Base-by-base conservation (phyloP, 73 alveolate genomes). In the Uronychia binucleata region DNA sequence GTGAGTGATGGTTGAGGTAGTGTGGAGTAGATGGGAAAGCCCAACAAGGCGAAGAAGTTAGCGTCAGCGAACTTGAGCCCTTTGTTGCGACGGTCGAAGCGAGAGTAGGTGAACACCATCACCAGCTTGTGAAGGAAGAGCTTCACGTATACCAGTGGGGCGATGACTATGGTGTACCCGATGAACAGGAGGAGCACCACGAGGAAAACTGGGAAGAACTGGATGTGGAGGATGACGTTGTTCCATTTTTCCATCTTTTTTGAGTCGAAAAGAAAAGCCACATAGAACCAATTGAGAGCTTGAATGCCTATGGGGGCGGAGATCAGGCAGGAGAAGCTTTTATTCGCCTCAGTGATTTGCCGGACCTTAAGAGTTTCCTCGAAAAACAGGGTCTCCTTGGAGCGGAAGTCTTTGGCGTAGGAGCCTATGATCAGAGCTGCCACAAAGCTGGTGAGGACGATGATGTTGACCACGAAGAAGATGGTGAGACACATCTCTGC, bases 231-330 rank as follows among this genome's bases (percentile, higher is more conserved):
- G 27, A 90, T 34, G 33, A 80, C 26, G 46, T 74, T 60, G 60
- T 90, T 90, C 74, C 77, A 11, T 46, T 35, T 76, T 58, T 79
- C 28, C 1, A 84, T 77, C 57, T 57, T 81, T 81, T 28, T 74
- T 29, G 58, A 27, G 0, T 90, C 77, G 0, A 90, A 35, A 59
- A 90, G 77, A 30, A 90, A 26, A 14, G 92, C 86, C 85, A 87
- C 88, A 31, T 57, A 78, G 58, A 90, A 25, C 58, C 60, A 84
- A 34, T 58, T 84, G 1, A 90, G 76, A 0, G 78, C 79, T 31
- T 86, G 80, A 27, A 90, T 33, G 8, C 91, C 92, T 8, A 89
- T 77, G 26, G 92, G 91, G 29, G 90, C 75, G 25, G 96, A 90
- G 28, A 90, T 74, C 67, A 90, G 82, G 26, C 88, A 76, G 25